phyloP scores from a whole-genome alignment of 306 rosid species.

The Prunus mongolica region DNA sequence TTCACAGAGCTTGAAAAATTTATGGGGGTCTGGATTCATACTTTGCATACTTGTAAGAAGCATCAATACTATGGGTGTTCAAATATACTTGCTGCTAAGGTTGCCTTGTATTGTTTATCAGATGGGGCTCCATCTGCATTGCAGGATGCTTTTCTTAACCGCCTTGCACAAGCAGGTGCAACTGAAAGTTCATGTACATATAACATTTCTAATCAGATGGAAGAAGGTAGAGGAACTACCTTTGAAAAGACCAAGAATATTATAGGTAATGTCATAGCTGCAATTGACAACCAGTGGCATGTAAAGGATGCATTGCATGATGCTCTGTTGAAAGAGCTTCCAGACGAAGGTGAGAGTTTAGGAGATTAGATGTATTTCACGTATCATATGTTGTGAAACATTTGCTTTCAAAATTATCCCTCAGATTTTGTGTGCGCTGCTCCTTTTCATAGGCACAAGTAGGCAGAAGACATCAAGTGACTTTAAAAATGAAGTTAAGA shows the following conservation, averaged over 20 bases:
- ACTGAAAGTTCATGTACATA: constrained; percentile 69
- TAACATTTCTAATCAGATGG: constrained; percentile 35
- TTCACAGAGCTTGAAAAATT: background rate
- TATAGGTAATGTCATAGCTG: constrained; percentile 38
- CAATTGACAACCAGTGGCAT: constrained; percentile 49
- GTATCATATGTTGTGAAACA: background rate
- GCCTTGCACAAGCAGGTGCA: constrained; percentile 80
- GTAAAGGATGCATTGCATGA: constrained; percentile 59
- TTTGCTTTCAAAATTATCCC: constrained; percentile 12
- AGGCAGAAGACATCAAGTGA: constrained; percentile 43
- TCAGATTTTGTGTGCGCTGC: constrained; percentile 29
- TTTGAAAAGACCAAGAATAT: constrained; percentile 40
- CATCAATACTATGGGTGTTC: constrained; percentile 2
- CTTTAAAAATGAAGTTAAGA: constrained; percentile 47
- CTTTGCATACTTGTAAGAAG: background rate
- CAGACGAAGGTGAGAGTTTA: constrained; percentile 54
- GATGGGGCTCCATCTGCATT: constrained; percentile 53
- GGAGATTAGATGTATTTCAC: constrained; percentile 4
- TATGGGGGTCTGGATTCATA: background rate
- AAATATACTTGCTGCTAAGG: constrained; percentile 18
- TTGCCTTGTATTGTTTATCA: constrained; percentile 35
- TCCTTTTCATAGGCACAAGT: constrained; percentile 50
- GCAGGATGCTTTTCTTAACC: constrained; percentile 68
- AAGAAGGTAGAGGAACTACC: constrained; percentile 35
- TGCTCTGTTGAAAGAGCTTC: constrained; percentile 44